These are phyloP conservation scores for Quercus tomentella DNA, from an alignment of 331 rosid species.

Conservation along the genomic window DNA sequence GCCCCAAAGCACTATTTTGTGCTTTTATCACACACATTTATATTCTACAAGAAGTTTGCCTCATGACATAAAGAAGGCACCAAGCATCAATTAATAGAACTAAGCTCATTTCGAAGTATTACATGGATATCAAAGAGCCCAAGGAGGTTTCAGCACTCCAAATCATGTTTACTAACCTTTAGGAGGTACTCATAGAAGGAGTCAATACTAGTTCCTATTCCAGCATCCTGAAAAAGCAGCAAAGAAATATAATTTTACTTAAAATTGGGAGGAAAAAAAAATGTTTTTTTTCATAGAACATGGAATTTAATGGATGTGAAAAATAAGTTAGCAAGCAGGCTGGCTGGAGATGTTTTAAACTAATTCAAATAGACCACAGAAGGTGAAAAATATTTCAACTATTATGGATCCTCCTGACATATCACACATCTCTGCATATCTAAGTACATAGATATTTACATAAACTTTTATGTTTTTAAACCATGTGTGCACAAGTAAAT, in stretches of 20 bases:
- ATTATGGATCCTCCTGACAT: not conserved
- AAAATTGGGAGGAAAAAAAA: not conserved
- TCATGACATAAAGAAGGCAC: not conserved
- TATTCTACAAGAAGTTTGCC: not conserved
- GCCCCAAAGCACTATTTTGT: not conserved
- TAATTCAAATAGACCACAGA: not conserved
- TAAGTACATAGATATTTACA: not conserved
- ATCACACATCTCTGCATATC: not conserved
- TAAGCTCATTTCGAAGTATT: slow-evolving; percentile 4
- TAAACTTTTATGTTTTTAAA: not conserved
- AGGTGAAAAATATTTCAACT: not conserved
- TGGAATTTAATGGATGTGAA: not conserved
- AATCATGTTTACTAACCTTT: slow-evolving; percentile 60
- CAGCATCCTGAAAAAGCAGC: slow-evolving; percentile 79
- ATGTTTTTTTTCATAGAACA: not conserved
- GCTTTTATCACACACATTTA: not conserved
- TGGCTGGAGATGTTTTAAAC: not conserved
- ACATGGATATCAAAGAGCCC: not conserved
- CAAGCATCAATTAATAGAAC: not conserved
- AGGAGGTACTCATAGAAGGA: slow-evolving; percentile 93
- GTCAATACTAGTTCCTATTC: slow-evolving; percentile 97
- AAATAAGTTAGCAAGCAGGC: not conserved
- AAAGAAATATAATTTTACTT: slow-evolving; percentile 12
- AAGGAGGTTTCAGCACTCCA: slow-evolving; percentile 18
- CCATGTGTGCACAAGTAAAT: not conserved